Conservation (phyloP, 129 eudicot genomes). For the sunflower (Helianthus annuus) region HanXRQr2.0-SUNRISE NC_035436.2:182158055-182158554, state of each 20-base stretch:
- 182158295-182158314: slow-evolving; percentile 49
- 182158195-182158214: slow-evolving; percentile 60
- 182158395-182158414: slow-evolving; percentile 58
- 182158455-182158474: slow-evolving; percentile 52
- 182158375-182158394: slow-evolving; percentile 43
- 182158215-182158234: slow-evolving; percentile 47
- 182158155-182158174: slow-evolving; percentile 42
- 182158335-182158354: slow-evolving; percentile 52
- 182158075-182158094: slow-evolving; percentile 55
- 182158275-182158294: slow-evolving; percentile 52
- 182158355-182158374: slow-evolving; percentile 55
- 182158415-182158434: slow-evolving; percentile 63
- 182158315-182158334: slow-evolving; percentile 52
- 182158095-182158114: slow-evolving; percentile 47
- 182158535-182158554: slow-evolving; percentile 55
- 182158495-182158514: slow-evolving; percentile 51
- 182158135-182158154: slow-evolving; percentile 52
- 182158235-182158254: slow-evolving; percentile 49
- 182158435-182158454: slow-evolving; percentile 42
- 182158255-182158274: slow-evolving; percentile 59
- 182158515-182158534: slow-evolving; percentile 48
- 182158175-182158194: slow-evolving; percentile 59
- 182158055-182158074: slow-evolving; percentile 55
- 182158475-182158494: slow-evolving; percentile 66
- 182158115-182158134: slow-evolving; percentile 50